Evolutionary conservation across 441 rosid genomes (phyloP), one percentile per base, ranked within the genome.

Genomic region (Populus tomentosa): DNA sequence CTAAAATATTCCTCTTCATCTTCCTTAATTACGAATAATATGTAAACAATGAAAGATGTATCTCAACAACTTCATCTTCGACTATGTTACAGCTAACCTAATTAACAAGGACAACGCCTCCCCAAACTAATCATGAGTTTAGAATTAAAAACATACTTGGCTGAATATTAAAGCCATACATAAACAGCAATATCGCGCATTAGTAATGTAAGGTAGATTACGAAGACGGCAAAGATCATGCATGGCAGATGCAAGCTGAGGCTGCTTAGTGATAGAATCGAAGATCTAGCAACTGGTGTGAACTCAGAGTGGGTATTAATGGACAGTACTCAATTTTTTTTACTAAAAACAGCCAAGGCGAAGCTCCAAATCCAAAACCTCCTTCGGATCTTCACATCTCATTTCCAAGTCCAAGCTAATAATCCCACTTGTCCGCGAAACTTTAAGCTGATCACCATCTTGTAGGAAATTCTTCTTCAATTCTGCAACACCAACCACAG

Each of bases 301-400:
- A 28, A 67, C 13, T 30, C 5, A 21, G 30, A 28, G 24, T 11
- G 32, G 5, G 2, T 69, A 33, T 69, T 20, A 28, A 10, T 13
- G 7, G 56, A 26, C 36, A 18, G 2, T 4, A 11, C 53, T 14
- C 0, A 6, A 14, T 18, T 36, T 56, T 16, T 11, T 71, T 50
- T 72, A 76, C 78, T 67, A 79, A 38, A 67, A 67, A 46, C 32
- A 78, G 11, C 89, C 89, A 38, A 86, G 87, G 40, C 87, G 73
- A 79, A 86, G 89, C 84, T 86, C 89, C 84, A 86, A 86, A 78
- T 86, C 89, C 75, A 86, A 64, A 67, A 74, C 80, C 63, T 84
- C 85, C 59, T 84, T 82, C 6, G 84, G 72, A 75, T 86, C 85
- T 79, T 82, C 82, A 36, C 78, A 77, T 28, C 82, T 81, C 62